Conservation (phyloP, 768 basidiomycete genomes). For the Hygrophorus russula region DNA sequence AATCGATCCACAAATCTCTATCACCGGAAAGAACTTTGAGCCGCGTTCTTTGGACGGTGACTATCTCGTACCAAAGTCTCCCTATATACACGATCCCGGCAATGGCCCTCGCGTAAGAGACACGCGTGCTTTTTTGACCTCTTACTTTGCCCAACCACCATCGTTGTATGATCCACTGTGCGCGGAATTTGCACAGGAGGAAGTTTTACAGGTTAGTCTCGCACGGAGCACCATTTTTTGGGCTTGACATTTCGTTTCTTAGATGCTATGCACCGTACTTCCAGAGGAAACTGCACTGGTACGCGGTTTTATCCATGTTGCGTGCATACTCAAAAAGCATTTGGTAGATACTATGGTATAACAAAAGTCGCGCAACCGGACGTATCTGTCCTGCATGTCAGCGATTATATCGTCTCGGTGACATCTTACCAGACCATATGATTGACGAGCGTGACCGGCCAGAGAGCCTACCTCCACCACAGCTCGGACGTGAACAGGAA, state of each 20-base stretch:
- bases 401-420: slow-evolving; percentile 60
- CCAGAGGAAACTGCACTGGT: slow-evolving; percentile 68
- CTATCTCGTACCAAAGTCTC: slow-evolving; percentile 27
- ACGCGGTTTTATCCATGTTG: slow-evolving; percentile 14
- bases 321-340: neutral
- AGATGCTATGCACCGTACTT: slow-evolving; percentile 60
- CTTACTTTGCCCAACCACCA: slow-evolving; percentile 55
- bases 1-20: neutral
- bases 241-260: slow-evolving; percentile 26
- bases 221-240: neutral
- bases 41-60: slow-evolving; percentile 7
- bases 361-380: slow-evolving; percentile 61
- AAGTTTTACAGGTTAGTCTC: slow-evolving; percentile 46
- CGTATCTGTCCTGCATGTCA: slow-evolving; percentile 75
- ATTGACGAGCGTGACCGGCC: slow-evolving; percentile 13
- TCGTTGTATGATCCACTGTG: slow-evolving; percentile 56
- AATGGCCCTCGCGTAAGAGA: slow-evolving; percentile 69
- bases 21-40: slow-evolving; percentile 2
- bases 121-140: slow-evolving; percentile 55
- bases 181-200: slow-evolving; percentile 67
- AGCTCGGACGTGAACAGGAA: slow-evolving; percentile 47
- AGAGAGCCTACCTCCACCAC: slow-evolving; percentile 19
- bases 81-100: slow-evolving; percentile 69
- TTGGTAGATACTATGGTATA: slow-evolving; percentile 69
- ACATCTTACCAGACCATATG: slow-evolving; percentile 41